phyloP scores from a whole-genome alignment of 2,329 filamentous ascomycete genomes.

The Colletotrichum acutatum region DNA sequence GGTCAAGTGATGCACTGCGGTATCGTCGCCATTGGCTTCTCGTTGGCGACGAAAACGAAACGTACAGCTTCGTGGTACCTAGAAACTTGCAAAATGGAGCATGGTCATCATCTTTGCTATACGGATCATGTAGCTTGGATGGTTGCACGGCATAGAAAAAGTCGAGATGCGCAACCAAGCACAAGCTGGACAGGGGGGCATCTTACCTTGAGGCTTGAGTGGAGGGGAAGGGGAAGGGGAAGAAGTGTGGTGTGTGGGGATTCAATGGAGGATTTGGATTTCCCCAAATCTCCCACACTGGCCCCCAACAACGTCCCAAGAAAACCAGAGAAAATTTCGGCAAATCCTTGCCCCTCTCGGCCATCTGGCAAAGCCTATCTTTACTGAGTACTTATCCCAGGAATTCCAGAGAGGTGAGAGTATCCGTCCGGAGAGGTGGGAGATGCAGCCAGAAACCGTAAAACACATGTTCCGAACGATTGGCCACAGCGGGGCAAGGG shows the following conservation, averaged over 20 bases:
- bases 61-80: neutral
- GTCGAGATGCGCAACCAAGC: neutral
- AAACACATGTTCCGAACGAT: conserved; percentile 24
- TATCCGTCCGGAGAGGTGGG: neutral
- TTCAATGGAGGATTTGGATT: neutral
- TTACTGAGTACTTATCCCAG: too few species aligned
- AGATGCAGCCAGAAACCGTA: neutral
- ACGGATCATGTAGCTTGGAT: neutral
- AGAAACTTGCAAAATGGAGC: neutral
- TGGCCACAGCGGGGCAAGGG: conserved; percentile 32
- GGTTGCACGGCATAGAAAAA: conserved; percentile 1
- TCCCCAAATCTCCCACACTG: conserved; percentile 17
- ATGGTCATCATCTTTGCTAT: neutral
- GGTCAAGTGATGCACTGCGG: conserved; percentile 9
- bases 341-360: neutral
- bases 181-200: neutral
- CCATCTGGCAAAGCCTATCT: neutral
- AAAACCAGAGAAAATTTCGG: neutral
- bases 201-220: too few species aligned
- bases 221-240: neutral
- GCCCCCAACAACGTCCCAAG: neutral
- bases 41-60: conserved; percentile 23
- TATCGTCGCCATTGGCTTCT: neutral
- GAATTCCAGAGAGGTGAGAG: too few species aligned
- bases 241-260: conserved; percentile 1